These are phyloP conservation scores for Trichocladium uniseriatum DNA, from an alignment of 495 filamentous ascomycete genomes.

Conservation along the genomic window DNA sequence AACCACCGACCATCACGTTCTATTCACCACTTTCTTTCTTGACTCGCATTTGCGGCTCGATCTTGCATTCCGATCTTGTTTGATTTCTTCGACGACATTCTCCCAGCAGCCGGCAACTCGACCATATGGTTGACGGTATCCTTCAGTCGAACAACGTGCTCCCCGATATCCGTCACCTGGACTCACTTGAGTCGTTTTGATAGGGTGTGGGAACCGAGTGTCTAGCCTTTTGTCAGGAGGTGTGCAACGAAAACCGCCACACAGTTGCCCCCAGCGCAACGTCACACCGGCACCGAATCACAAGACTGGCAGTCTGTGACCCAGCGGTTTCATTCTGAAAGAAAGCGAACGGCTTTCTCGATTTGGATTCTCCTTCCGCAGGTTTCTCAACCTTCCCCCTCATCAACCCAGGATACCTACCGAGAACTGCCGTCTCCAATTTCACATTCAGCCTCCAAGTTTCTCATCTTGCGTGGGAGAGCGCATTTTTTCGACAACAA, in stretches of 20 bases:
- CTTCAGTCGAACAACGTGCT: background rate
- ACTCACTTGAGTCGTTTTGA: background rate
- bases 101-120: background rate
- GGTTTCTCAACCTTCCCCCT: background rate
- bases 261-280: slow-evolving; percentile 7
- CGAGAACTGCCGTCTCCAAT: background rate
- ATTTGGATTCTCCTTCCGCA: background rate
- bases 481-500: background rate
- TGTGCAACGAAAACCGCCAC: slow-evolving; percentile 5
- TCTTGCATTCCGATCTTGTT: background rate
- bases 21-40: slow-evolving; percentile 2
- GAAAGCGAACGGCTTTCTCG: background rate
- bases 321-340: background rate
- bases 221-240: slow-evolving; percentile 5
- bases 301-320: background rate
- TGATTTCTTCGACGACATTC: background rate
- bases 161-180: slow-evolving; percentile 1
- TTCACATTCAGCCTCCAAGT: background rate
- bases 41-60: background rate
- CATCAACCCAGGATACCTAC: background rate
- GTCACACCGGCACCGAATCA: slow-evolving; percentile 12
- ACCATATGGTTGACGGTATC: background rate
- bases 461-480: background rate
- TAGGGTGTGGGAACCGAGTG: slow-evolving; percentile 3
- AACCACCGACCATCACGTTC: background rate